A percentile compares a stretch with the other conserved stretches of the same genome.
Evolutionary conservation across 2,329 filamentous ascomycete species (phyloP).

Genomic region (Cladorrhinum sp.): DNA sequence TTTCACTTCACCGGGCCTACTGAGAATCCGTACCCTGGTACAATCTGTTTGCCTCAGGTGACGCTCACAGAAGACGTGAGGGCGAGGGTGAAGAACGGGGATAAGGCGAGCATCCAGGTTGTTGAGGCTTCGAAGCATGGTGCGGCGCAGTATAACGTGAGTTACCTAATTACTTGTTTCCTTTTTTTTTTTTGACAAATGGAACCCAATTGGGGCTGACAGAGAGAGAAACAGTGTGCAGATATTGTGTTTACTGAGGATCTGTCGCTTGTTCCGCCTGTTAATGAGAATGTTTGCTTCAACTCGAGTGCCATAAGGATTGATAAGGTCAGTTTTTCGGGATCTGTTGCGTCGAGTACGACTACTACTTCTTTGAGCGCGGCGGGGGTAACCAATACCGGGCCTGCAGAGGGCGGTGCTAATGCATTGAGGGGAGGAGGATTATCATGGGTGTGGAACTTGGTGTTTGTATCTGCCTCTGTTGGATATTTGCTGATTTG

Average conservation of each 20-base stretch:
- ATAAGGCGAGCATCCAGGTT: constrained; percentile 15
- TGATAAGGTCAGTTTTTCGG: not conserved
- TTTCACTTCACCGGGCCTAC: constrained; percentile 11
- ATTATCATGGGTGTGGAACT: not conserved
- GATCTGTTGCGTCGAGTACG: not conserved
- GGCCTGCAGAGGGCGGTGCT: not conserved
- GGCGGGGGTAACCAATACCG: not conserved
- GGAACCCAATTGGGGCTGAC: not conserved
- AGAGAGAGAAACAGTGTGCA: constrained; percentile 3
- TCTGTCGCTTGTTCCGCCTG: not conserved
- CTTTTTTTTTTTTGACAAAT: not conserved
- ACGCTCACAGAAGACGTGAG: constrained; percentile 7
- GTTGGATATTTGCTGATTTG: no score
- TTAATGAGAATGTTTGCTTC: constrained; percentile 11
- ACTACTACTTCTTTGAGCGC: not conserved
- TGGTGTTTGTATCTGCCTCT: not conserved
- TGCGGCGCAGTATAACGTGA: constrained; percentile 14
- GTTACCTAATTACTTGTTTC: not conserved
- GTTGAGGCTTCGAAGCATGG: constrained; percentile 14
- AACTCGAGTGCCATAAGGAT: constrained; percentile 8
- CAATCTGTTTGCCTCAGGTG: constrained; percentile 12
- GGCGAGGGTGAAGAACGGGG: constrained; percentile 9
- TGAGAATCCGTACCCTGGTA: constrained; percentile 12
- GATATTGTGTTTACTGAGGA: constrained; percentile 14
- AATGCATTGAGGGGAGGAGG: not conserved